phyloP scores from a whole-genome alignment of 1,139 yeast genomes.

The Pneumocystis jirovecii region DNA sequence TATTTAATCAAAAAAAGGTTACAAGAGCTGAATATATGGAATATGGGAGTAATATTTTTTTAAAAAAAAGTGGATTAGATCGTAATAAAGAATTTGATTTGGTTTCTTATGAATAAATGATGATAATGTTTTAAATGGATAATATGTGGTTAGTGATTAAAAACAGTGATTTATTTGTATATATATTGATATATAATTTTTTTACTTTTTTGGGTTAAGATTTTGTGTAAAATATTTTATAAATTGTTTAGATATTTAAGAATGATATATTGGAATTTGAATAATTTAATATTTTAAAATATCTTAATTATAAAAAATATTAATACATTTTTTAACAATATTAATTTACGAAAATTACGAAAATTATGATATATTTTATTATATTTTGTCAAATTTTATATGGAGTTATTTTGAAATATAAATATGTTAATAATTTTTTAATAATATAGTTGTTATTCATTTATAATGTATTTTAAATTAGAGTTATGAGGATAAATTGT shows the following conservation, averaged over 20 bases:
- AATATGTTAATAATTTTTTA: too few relatives aligned
- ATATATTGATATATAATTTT: background rate
- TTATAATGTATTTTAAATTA: too few relatives aligned
- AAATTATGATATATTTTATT: too few relatives aligned
- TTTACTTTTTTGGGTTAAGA: background rate
- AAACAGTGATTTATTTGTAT: background rate
- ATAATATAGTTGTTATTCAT: too few relatives aligned
- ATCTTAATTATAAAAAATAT: background rate
- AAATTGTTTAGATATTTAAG: background rate
- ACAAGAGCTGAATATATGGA: constrained; percentile 71
- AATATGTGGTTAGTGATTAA: background rate
- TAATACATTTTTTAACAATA: too few relatives aligned
- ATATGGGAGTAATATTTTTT: constrained; percentile 36
- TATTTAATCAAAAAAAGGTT: constrained; percentile 42
- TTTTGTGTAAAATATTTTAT: background rate
- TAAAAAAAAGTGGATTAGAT: background rate
- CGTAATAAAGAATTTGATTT: background rate
- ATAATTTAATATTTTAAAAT: background rate
- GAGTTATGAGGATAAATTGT: too few relatives aligned
- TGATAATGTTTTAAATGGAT: background rate
- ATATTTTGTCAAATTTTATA: too few relatives aligned
- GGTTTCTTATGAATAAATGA: background rate
- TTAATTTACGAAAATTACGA: too few relatives aligned
- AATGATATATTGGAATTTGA: background rate
- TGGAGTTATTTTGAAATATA: too few relatives aligned